Evolutionary conservation across 1,139 yeast genomes (phyloP), one percentile per base, ranked within the genome.

Genomic region (Suhomyces atakaporum): DNA sequence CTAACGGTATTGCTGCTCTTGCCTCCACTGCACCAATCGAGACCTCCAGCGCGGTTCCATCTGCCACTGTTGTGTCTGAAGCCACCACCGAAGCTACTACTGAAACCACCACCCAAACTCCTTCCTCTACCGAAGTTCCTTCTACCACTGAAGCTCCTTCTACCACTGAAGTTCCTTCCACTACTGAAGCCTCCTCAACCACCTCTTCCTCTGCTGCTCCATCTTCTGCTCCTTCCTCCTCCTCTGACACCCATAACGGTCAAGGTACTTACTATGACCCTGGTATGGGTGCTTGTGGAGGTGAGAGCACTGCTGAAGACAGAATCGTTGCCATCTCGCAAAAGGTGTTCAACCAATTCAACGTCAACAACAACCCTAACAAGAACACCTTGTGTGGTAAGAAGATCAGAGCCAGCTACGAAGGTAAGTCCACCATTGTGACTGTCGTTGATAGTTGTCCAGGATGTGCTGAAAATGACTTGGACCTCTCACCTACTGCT

Each of bases 211-310:
- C 50, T n/a, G 38, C 60, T 12, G 23, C 36, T 20, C 38, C 43
- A 29, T 16, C 53, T 9, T 15, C 58, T 7, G 9, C 63, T 14
- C 33, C 63, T 25, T 41, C 60, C 26, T 16, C 57, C 7, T 25
- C 56, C 13, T 31, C 51, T 10, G 38, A 53, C 4, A 23, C 54
- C 7, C 45, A 48, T 56, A 44, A 64, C 18, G 85, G 86, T 41
- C 66, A 78, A 40, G 85, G 82, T 45, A 80, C 86, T 37, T 80
- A 58, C 69, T 80, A 75, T 63, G 61, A 62, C 33, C 61, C 78
- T 19, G 84, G 80, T 15, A 59, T 79, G 41, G 86, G 85, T 38
- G 79, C 86, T 19, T 80, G 86, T 62, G 86, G 86, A 31, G 42
- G 48, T 39, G 59, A 66, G 43, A 71, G 58, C 62, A 36, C 63